Base-by-base conservation (phyloP, 2,329 filamentous ascomycete species). In the Calonectria ilicicola region DNA sequence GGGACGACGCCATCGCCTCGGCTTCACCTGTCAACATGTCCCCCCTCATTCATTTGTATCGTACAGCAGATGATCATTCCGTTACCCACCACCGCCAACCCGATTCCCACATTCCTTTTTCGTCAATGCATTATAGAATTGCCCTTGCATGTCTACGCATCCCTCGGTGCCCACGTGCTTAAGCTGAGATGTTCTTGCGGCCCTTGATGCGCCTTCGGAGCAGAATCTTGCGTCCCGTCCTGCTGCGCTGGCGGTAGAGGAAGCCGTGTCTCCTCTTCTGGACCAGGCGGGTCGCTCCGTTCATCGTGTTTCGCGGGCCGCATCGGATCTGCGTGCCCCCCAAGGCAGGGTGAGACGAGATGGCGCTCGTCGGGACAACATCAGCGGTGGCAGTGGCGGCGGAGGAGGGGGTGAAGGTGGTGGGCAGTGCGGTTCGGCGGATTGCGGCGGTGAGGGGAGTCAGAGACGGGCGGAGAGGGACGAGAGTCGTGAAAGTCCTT, bases 241-340 rank as follows among this genome's bases (percentile, higher is more conserved):
- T 86, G 56, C 86, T 87, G 75, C 86, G 83, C 75, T 87, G 81
- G 44, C 90, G 84, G 75, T 84, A 86, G 60, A 92, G 81, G 77
- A 91, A 92, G 1, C 90, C 91, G 75, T 89, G 87, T 75, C 90
- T 86, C 27, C 90, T 86, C 86, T 91, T 92, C 82, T 91, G 89
- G 17, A 91, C 81, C 67, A 91, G 83, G 42, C 90, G 86, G 67
- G 87, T 90, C 68, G 87, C 83, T 63, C 86, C 83, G 68, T 88
- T 87, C 88, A 91, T 88, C 38, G 89, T 91, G 79, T 90, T 87
- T 72, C 90, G 87, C 60, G 90, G 90, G 1, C 89, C 90, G 84
- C 87, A 91, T 68, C 90, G 88, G 75, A 91, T 83, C 83, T 91
- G 89, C 80, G 82, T 81, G 60, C 83, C 86, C 6, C 80, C 82